Evolutionary conservation across 2,329 filamentous ascomycete genomes (phyloP).

Genomic region (Paecilomyces sp.): DNA sequence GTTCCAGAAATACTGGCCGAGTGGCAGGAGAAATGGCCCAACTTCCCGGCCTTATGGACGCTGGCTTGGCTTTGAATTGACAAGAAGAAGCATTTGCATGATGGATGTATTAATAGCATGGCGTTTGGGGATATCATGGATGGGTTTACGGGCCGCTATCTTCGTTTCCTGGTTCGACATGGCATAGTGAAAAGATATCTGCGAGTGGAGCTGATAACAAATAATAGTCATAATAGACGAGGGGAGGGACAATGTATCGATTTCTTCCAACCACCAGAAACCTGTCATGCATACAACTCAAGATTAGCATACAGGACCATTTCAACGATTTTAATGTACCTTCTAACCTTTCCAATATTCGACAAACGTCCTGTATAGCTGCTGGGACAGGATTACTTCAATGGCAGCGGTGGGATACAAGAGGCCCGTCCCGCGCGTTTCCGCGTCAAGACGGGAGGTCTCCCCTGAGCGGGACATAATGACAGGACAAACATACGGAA

Average conservation of each 20-base stretch:
- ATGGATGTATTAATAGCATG: background rate
- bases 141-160: background rate
- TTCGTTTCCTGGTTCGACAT: background rate
- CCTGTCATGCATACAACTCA: no score
- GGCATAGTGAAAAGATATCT: background rate
- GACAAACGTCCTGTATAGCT: no score
- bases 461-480: background rate
- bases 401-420: background rate
- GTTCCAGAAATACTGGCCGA: constrained; percentile 85
- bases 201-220: background rate
- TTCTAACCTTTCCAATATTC: no score
- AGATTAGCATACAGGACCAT: no score
- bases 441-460: background rate
- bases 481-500: background rate
- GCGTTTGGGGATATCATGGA: background rate
- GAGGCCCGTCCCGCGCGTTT: background rate
- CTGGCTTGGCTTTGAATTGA: constrained; percentile 59
- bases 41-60: constrained; percentile 87
- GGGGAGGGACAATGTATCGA: background rate
- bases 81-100: background rate
- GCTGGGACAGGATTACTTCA: background rate
- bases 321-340: no score
- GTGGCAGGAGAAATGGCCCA: constrained; percentile 95
- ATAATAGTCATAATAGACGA: background rate
- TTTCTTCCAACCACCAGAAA: background rate